phyloP scores from a whole-genome alignment of 2,329 filamentous ascomycete species.

The Ceratocystis lukuohia region DNA sequence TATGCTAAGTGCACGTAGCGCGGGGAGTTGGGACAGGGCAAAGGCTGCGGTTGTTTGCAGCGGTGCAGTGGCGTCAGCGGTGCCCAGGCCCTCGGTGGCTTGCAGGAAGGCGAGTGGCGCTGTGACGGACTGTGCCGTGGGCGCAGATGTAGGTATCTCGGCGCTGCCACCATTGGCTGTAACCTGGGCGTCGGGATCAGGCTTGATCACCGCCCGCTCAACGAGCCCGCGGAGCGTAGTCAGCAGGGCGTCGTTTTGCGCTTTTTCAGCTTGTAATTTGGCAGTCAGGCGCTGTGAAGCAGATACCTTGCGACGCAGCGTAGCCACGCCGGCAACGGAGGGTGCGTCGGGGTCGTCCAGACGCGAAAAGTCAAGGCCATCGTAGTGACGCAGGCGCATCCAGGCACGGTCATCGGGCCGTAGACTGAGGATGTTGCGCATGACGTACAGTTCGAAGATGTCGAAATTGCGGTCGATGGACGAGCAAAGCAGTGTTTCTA shows the following conservation, averaged over 20 bases:
- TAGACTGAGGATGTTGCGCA: slow-evolving; percentile 71
- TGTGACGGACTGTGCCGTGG: too few relatives aligned
- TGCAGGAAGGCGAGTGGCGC: slow-evolving; percentile 45
- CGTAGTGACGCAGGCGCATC: slow-evolving; percentile 75
- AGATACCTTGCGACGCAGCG: slow-evolving; percentile 59
- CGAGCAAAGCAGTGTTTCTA: slow-evolving; percentile 68
- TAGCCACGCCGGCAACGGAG: slow-evolving; percentile 54
- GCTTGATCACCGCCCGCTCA: slow-evolving; percentile 20
- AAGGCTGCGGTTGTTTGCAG: slow-evolving; percentile 63
- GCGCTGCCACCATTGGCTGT: slow-evolving; percentile 12
- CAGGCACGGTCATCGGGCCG: slow-evolving; percentile 57
- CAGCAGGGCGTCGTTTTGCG: slow-evolving; percentile 59
- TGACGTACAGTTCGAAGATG: slow-evolving; percentile 75
- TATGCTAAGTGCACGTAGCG: slow-evolving; percentile 52
- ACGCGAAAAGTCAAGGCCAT: slow-evolving; percentile 42
- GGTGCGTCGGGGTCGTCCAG: slow-evolving; percentile 26
- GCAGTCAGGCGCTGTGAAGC: slow-evolving; percentile 66
- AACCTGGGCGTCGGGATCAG: slow-evolving; percentile 21
- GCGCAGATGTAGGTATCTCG: neutral
- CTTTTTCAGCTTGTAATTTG: slow-evolving; percentile 54
- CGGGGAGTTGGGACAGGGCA: slow-evolving; percentile 68
- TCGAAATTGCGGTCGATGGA: slow-evolving; percentile 78
- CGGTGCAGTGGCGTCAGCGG: slow-evolving; percentile 40
- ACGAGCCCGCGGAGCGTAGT: slow-evolving; percentile 39
- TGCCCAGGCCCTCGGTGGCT: slow-evolving; percentile 37